These are phyloP conservation scores for Neopestalotiopsis sp. DNA, from an alignment of 2,329 filamentous ascomycete species.

Conservation along the genomic window DNA sequence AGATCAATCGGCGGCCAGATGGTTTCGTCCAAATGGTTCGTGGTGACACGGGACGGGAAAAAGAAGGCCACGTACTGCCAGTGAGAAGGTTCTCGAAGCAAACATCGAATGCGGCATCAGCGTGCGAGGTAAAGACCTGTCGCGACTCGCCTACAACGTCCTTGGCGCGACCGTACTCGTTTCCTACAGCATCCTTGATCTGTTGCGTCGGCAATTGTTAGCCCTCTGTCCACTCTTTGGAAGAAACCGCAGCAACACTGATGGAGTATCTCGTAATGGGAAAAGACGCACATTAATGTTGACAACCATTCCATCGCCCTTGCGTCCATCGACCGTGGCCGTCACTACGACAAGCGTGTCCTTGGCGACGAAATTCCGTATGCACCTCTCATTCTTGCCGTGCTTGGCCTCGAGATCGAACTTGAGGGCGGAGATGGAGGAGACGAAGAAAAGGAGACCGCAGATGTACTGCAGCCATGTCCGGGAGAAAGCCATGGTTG, in stretches of 20 bases:
- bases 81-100: slow-evolving; percentile 89
- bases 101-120: slow-evolving; percentile 91
- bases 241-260: neutral
- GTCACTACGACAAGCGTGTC: slow-evolving; percentile 97
- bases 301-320: slow-evolving; percentile 89
- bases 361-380: slow-evolving; percentile 92
- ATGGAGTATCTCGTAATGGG: too few relatives aligned
- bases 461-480: slow-evolving; percentile 63
- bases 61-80: slow-evolving; percentile 59
- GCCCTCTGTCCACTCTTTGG: slow-evolving; percentile 9
- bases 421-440: slow-evolving; percentile 74
- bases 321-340: slow-evolving; percentile 81
- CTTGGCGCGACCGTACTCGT: slow-evolving; percentile 91
- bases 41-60: neutral
- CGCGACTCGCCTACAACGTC: slow-evolving; percentile 91
- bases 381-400: slow-evolving; percentile 80
- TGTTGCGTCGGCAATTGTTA: slow-evolving; percentile 41
- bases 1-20: neutral
- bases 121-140: slow-evolving; percentile 91
- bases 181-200: slow-evolving; percentile 95
- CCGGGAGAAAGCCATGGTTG: slow-evolving; percentile 53
- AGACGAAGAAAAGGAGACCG: slow-evolving; percentile 61
- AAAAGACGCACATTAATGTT: slow-evolving; percentile 83
- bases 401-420: slow-evolving; percentile 85
- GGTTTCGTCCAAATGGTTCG: neutral